Conservation (phyloP, 208 protist genomes). For the Trypanosoma avium region DNA sequence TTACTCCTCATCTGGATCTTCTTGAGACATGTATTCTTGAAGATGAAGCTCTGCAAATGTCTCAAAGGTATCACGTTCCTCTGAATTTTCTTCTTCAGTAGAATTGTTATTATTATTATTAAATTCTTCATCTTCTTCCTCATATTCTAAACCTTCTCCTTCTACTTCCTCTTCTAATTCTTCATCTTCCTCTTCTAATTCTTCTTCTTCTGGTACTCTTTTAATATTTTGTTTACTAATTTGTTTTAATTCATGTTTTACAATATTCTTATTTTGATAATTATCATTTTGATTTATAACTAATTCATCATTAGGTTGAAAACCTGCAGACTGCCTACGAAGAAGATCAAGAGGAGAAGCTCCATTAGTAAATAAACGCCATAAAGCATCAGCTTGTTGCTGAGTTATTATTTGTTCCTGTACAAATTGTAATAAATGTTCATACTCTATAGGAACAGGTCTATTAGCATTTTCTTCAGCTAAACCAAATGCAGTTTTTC, state of each 20-base stretch:
- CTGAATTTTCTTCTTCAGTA: conserved; percentile 9
- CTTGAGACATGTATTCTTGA: conserved; percentile 18
- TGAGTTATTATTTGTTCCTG: conserved; percentile 80
- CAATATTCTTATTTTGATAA: background rate
- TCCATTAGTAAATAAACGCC: conserved; percentile 61
- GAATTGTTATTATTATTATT: conserved; percentile 8
- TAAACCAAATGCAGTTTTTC: conserved; percentile 54
- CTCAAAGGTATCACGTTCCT: conserved; percentile 41
- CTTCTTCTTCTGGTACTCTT: no score
- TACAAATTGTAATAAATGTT: conserved; percentile 76
- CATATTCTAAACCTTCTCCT: conserved; percentile 24
- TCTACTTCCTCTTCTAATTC: conserved; percentile 20
- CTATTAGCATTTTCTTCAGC: conserved; percentile 31
- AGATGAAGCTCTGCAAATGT: conserved; percentile 44
- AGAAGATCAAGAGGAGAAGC: conserved; percentile 22
- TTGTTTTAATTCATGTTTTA: background rate
- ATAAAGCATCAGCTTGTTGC: conserved; percentile 66
- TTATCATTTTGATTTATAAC: background rate
- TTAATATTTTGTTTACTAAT: background rate
- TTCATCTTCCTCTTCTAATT: conserved; percentile 9
- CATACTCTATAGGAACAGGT: conserved; percentile 68
- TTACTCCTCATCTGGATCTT: conserved; percentile 13
- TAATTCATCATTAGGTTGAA: background rate
- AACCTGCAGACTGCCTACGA: conserved; percentile 4
- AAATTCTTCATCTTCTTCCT: conserved; percentile 14